A percentile compares a stretch with the other conserved stretches of the same genome.
Evolutionary conservation across 306 rosid species (phyloP).

Genomic region (Canavalia gladiata): DNA sequence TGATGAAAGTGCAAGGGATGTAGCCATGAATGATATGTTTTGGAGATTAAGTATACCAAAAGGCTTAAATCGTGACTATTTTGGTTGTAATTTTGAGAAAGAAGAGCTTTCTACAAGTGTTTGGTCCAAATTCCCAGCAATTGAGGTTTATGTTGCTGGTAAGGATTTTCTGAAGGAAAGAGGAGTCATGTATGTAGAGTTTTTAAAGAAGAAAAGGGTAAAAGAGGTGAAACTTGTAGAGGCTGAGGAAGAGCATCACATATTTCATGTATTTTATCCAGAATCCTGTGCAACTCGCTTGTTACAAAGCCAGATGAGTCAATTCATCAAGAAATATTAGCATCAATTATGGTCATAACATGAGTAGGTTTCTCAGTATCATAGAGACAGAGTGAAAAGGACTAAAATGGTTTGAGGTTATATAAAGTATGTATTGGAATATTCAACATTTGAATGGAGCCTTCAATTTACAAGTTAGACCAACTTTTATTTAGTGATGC

Average conservation of each 20-base stretch:
- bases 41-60: constrained; percentile 80
- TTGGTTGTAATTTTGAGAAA: constrained; percentile 75
- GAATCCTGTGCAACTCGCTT: constrained; percentile 67
- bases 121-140: constrained; percentile 68
- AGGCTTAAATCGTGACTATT: constrained; percentile 61
- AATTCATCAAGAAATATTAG: constrained; percentile 59
- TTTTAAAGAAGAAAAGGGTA: constrained; percentile 62
- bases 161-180: constrained; percentile 81
- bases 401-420: not conserved
- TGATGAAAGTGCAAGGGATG: constrained; percentile 43
- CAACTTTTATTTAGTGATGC: not conserved
- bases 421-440: not conserved
- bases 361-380: not conserved
- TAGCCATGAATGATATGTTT: constrained; percentile 55
- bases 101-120: constrained; percentile 39
- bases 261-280: constrained; percentile 67
- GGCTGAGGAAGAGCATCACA: constrained; percentile 62
- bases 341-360: not conserved
- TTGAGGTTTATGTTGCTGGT: constrained; percentile 80
- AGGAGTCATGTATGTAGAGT: constrained; percentile 77
- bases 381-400: not conserved
- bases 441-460: not conserved
- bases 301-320: constrained; percentile 72
- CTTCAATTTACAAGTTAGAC: not conserved
- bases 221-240: constrained; percentile 69